Conservation (phyloP, 2,329 filamentous ascomycete genomes). For the Colletotrichum destructivum region DNA sequence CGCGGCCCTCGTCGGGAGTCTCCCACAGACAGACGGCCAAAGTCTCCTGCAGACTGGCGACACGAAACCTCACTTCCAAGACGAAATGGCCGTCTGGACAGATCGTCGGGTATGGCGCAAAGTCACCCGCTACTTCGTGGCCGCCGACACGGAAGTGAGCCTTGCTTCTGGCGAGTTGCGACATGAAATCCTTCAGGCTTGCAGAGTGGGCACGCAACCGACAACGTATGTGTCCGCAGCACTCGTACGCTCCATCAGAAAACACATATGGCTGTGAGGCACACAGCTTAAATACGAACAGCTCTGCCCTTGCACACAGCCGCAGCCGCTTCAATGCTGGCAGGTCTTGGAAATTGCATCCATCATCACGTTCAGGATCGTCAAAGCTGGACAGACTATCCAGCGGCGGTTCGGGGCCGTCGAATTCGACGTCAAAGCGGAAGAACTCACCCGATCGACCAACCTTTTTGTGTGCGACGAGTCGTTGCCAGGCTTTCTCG, state of each 20-base stretch:
- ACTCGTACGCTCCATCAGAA: slow-evolving; percentile 10
- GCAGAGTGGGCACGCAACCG: neutral
- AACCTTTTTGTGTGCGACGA: slow-evolving; percentile 38
- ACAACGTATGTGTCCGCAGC: slow-evolving; percentile 6
- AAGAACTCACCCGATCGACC: slow-evolving; percentile 27
- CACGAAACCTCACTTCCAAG: neutral
- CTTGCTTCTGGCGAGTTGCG: neutral
- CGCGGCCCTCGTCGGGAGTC: neutral
- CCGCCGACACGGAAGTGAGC: neutral
- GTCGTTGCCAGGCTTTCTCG: slow-evolving; percentile 36
- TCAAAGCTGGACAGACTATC: slow-evolving; percentile 22
- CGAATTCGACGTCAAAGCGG: slow-evolving; percentile 15
- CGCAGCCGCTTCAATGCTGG: neutral
- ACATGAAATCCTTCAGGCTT: slow-evolving; percentile 5
- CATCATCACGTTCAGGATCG: neutral
- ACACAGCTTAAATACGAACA: slow-evolving; percentile 22
- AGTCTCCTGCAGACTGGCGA: slow-evolving; percentile 8
- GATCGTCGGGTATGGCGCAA: neutral
- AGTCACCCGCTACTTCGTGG: neutral
- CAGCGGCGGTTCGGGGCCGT: neutral
- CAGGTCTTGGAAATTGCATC: slow-evolving; percentile 16
- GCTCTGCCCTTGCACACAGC: slow-evolving; percentile 2
- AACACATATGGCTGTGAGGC: slow-evolving; percentile 4
- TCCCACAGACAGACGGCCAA: neutral
- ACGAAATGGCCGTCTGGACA: neutral